Conservation (phyloP, 179 eudicot genomes). For the Monotropa hypopitys region DNA sequence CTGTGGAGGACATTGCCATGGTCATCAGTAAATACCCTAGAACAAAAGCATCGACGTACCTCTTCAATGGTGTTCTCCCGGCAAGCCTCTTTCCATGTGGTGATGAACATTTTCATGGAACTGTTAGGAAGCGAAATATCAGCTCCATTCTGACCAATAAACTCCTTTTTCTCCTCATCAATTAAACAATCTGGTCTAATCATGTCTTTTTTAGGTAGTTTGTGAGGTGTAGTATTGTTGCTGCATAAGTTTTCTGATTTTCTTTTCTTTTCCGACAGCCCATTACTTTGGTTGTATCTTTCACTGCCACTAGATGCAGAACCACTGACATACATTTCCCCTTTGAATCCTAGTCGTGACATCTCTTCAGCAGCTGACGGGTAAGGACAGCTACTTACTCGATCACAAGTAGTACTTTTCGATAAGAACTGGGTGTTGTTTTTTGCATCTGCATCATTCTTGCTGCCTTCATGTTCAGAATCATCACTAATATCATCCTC, state of each 20-base stretch:
- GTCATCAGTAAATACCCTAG: neutral
- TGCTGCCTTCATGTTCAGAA: slow-evolving; percentile 20
- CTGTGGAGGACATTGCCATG: neutral
- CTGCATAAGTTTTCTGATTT: slow-evolving; percentile 23
- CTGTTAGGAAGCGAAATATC: slow-evolving; percentile 26
- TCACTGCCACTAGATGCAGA: slow-evolving; percentile 12
- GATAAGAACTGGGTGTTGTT: slow-evolving; percentile 20
- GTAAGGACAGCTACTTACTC: slow-evolving; percentile 69
- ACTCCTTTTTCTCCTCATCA: slow-evolving; percentile 8
- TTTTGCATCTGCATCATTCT: slow-evolving; percentile 12
- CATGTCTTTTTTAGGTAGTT: slow-evolving; percentile 16
- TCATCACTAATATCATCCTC: slow-evolving; percentile 39
- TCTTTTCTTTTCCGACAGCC: slow-evolving; percentile 34
- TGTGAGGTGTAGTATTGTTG: slow-evolving; percentile 6
- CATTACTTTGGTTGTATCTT: slow-evolving; percentile 9
- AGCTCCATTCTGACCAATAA: slow-evolving; percentile 2
- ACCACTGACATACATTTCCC: slow-evolving; percentile 23
- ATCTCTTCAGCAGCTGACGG: slow-evolving; percentile 83
- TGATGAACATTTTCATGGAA: slow-evolving; percentile 46
- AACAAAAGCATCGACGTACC: slow-evolving; percentile 31
- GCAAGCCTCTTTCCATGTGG: slow-evolving; percentile 79
- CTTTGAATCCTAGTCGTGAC: slow-evolving; percentile 61
- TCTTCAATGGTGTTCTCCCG: slow-evolving; percentile 31
- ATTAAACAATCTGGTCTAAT: slow-evolving; percentile 4
- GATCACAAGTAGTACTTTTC: slow-evolving; percentile 24